Base-by-base conservation (phyloP, 106 monocot species). In the Acorus gramineus region DNA sequence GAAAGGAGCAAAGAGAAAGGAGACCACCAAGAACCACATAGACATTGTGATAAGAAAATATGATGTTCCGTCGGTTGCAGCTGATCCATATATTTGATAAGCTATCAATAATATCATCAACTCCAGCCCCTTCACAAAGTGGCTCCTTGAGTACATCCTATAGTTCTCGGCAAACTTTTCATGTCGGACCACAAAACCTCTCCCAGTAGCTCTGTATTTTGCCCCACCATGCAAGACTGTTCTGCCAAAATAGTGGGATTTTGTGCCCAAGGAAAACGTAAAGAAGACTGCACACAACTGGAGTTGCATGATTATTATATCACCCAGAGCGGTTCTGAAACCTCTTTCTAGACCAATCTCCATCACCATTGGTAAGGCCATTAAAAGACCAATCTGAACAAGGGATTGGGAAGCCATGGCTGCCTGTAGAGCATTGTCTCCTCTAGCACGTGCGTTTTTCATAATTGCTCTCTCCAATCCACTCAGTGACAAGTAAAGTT, bases 291-390 rank as follows among this genome's bases (percentile, higher is more conserved):
- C 76, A 62, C 85, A 92, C 9, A 98, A 85, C 70, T 98, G 98
- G 60, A 98, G 88, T 68, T 98, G 98, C 98, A 98, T 98, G 55
- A 92, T 98, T 14, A 98, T 76, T 49, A 98, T 85, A 66, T 98
- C 98, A 14, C 85, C 80, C 52, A 98, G 62, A 44, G 98, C 98
- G 45, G 83, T 79, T 69, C 98, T 74, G 75, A 98, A 98, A 2
- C 98, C 98, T 74, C 92, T 78, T 65, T 98, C 98, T 0, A 98
- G 73, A 14, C 98, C 98, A 56, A 98, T 92, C 66, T 98, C 98
- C 98, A 98, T 98, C 11, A 98, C 74, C 98, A 98, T 98, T 0
- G 98, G 98, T 10, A 98, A 73, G 53, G 92, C 83, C 92, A 98
- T 88, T 7, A 98, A 59, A 42, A 98, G 52, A 71, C 98, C 98